These are phyloP conservation scores for Cytospora chrysosperma DNA, from an alignment of 2,329 filamentous ascomycete genomes.

Conservation along the genomic window DNA sequence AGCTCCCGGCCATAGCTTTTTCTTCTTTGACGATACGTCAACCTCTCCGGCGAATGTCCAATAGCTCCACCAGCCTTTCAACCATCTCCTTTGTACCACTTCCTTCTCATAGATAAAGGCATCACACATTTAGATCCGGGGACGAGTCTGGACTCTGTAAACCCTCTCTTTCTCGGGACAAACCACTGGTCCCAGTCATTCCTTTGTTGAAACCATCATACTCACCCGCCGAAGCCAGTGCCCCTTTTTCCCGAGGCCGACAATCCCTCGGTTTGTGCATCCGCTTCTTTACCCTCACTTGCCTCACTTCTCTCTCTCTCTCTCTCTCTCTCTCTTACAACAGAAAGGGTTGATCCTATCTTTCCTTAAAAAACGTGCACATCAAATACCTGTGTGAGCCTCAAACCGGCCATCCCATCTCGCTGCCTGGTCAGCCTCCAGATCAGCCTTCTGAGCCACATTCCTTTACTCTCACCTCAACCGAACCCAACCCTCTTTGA, in stretches of 20 bases:
- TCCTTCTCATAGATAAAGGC: conserved; percentile 8
- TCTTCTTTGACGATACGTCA: conserved; percentile 7
- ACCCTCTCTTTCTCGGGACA: conserved; percentile 10
- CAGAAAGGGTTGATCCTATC: neutral
- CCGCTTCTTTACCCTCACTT: conserved; percentile 9
- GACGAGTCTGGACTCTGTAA: conserved; percentile 2
- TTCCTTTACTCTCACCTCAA: neutral
- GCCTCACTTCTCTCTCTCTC: too few relatives aligned
- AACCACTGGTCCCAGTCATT: conserved; percentile 5
- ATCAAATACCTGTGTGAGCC: neutral
- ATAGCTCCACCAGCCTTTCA: neutral
- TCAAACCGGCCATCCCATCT: conserved; percentile 2
- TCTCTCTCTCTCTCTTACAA: neutral
- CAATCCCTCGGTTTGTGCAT: neutral
- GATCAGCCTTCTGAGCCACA: neutral
- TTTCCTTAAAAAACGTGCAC: neutral
- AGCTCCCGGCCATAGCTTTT: neutral
- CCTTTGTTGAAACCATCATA: conserved; percentile 17
- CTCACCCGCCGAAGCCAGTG: neutral
- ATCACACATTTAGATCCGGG: conserved; percentile 9
- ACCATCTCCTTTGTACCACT: conserved; percentile 10
- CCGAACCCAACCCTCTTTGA: conserved; percentile 3
- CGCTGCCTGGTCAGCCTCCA: conserved; percentile 12
- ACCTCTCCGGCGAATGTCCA: neutral
- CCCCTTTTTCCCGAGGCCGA: conserved; percentile 10